Evolutionary conservation across 1,139 yeast species (phyloP), one percentile per base, ranked within the genome.

Genomic region (Hemisphaericaspora xylanilytica): DNA sequence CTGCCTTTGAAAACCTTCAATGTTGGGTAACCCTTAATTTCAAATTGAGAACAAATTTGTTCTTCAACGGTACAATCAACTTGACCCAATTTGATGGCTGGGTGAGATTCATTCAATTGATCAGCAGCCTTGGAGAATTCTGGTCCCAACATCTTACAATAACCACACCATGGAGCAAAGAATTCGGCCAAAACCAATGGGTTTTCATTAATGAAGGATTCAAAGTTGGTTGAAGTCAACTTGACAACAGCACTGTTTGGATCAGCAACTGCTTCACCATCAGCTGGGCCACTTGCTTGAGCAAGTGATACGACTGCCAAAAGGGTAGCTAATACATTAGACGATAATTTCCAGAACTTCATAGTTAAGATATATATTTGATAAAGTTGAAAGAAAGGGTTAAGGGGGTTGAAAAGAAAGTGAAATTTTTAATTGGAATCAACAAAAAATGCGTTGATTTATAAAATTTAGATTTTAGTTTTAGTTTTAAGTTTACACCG

Each of bases 101-200:
- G 69, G 50, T 68, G 58, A 47, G 84, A 67, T 35, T 74, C 80
- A 49, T 76, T 77, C 58, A 92, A 74, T 18, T 61, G 53, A 48
- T 86, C 84, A 39, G 98, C 97, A 38, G 97, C 98, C 55, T 76
- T 65, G 50, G 85, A 78, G 59, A 78, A 90, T 65, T 92, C 92
- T 38, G 98, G 98, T 16, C 92, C 97, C 51, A 92, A 75, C 44
- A 80, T 80, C 75, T 92, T 89, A 75, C 98, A 92, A 70, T 92
- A 96, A 16, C 98, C 98, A 75, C 98, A 92, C 98, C 98, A 92
- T 59, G 98, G 97, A 22, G 98, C 98, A 63, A 81, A 92, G 71
- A 92, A 92, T 71, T 92, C 97, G 28, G 96, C 92, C 52, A 92
- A 73, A 18, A 89, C 95, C 52, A 90, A 73, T 24, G 90, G 85